Percentiles rank a stretch among this genome's conserved stretches.
Conservation (phyloP, 2,329 filamentous ascomycete species). For the Hypoxylon rubiginosum region DNA sequence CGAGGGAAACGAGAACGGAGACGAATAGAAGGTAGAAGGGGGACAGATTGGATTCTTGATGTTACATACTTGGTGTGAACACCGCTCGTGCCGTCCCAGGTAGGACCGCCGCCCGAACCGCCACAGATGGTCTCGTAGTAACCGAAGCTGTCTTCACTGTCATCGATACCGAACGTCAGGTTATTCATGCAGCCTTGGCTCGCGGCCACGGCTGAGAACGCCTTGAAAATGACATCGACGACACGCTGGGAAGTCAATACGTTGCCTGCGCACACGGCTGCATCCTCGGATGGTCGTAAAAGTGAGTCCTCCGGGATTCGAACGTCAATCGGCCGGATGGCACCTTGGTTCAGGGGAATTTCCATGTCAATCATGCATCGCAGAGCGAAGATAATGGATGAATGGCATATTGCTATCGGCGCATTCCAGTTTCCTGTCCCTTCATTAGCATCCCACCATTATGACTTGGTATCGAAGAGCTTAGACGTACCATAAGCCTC, state of each 20-base stretch:
- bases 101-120: constrained; percentile 74
- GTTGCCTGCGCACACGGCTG: constrained; percentile 82
- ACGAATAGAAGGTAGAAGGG: background rate
- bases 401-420: constrained; percentile 80
- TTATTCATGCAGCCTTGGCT: constrained; percentile 83
- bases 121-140: constrained; percentile 85
- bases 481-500: constrained; percentile 72
- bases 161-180: constrained; percentile 80
- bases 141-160: constrained; percentile 76
- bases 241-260: constrained; percentile 80
- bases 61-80: constrained; percentile 69
- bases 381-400: constrained; percentile 82
- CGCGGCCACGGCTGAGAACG: constrained; percentile 79
- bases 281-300: constrained; percentile 76
- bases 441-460: background rate
- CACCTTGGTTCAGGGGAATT: constrained; percentile 83
- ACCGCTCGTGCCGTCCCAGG: constrained; percentile 76
- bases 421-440: constrained; percentile 73
- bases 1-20: too few species aligned
- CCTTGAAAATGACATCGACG: constrained; percentile 81
- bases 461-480: too few species aligned
- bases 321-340: constrained; percentile 77
- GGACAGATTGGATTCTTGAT: background rate
- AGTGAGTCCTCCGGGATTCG: constrained; percentile 76
- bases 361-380: constrained; percentile 80